These are phyloP conservation scores for Aspergillus pseudoterreus DNA, from an alignment of 2,329 filamentous ascomycete genomes.

Conservation along the genomic window DNA sequence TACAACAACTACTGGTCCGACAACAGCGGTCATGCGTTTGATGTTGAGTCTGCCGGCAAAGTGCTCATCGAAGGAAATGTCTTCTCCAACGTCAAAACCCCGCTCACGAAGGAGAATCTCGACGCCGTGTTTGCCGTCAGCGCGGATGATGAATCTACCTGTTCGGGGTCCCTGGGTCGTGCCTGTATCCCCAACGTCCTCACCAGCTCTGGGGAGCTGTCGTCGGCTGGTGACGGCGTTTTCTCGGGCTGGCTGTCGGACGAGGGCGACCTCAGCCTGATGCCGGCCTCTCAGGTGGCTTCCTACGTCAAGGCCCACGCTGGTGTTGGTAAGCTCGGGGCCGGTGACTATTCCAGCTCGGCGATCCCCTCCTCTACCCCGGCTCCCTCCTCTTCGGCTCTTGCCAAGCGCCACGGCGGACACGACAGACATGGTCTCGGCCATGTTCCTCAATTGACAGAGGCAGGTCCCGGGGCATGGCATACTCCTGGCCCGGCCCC, in stretches of 20 bases:
- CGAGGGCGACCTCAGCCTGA: slow-evolving; percentile 25
- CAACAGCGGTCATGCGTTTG: slow-evolving; percentile 46
- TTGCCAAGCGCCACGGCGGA: slow-evolving; percentile 6
- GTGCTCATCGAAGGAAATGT: slow-evolving; percentile 46
- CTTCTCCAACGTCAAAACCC: slow-evolving; percentile 41
- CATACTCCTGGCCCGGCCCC: slow-evolving; percentile 4
- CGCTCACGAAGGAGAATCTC: slow-evolving; percentile 26
- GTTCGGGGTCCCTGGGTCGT: slow-evolving; percentile 24
- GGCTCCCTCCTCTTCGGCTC: slow-evolving; percentile 5
- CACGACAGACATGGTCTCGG: not conserved
- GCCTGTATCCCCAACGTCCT: slow-evolving; percentile 26
- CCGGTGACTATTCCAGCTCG: slow-evolving; percentile 5
- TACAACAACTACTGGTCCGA: slow-evolving; percentile 36
- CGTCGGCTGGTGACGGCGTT: slow-evolving; percentile 22
- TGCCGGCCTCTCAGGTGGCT: slow-evolving; percentile 21
- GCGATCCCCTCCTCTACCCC: slow-evolving; percentile 3
- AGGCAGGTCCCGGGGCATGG: slow-evolving; percentile 12
- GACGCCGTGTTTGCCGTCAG: slow-evolving; percentile 27
- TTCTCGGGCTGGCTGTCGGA: slow-evolving; percentile 29
- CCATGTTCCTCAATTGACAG: slow-evolving; percentile 3
- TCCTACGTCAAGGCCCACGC: slow-evolving; percentile 28
- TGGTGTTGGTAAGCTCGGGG: slow-evolving; percentile 25
- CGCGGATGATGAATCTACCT: slow-evolving; percentile 15
- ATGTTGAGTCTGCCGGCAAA: slow-evolving; percentile 20
- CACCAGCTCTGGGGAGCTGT: slow-evolving; percentile 27